Evolutionary conservation across 2,329 filamentous ascomycete species (phyloP), one percentile per base, ranked within the genome.

Genomic region (Cladophialophora bantiana): DNA sequence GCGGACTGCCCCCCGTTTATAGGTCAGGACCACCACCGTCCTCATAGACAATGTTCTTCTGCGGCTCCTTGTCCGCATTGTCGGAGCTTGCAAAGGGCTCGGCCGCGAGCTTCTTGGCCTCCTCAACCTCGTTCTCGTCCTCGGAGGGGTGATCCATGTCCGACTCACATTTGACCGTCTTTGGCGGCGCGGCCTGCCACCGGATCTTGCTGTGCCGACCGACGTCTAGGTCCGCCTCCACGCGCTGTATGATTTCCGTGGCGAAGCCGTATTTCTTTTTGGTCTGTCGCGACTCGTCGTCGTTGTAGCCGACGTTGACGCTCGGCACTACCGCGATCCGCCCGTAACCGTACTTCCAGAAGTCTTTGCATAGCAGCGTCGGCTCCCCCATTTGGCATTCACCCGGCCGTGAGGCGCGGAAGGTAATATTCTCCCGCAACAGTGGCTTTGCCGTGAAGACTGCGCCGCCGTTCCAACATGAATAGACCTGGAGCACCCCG

Each of bases 381-480:
- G 86, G 84, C 73, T 88, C 86, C 1, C 85, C 85, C 68, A 84
- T 81, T 9, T 73, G 77, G 65, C 86, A 88, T 72, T 88, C 86
- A 1, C 65, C 68, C 4, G 75, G 70, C n/a, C 74, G 67, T 4
- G 75, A 72, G 1, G 70, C 71, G 0, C 86, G 79, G 71, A 88
- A 88, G 3, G 73, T 69, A 2, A 87, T 73, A 7, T 76, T 77
- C 0, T 77, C 70, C 15, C 79, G 74, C 2, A 86, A 65, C 4
- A 88, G 72, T 0, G 85, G 83, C 53, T 77, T 75, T 0, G 84
- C 85, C 0, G 77, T 77, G 59, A 88, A 83, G 0, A 80, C 81
- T 0, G 79, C 78, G 0, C 82, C 84, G 4, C 86, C 87, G 67
- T 88, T 88, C 86, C 86, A 88, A 74, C 87, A 89, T 0, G 85